A percentile compares a stretch with the other conserved stretches of the same genome.
Evolutionary conservation across 164 flowering plant species (phyloP).

Genomic region (Saururus chinensis): DNA sequence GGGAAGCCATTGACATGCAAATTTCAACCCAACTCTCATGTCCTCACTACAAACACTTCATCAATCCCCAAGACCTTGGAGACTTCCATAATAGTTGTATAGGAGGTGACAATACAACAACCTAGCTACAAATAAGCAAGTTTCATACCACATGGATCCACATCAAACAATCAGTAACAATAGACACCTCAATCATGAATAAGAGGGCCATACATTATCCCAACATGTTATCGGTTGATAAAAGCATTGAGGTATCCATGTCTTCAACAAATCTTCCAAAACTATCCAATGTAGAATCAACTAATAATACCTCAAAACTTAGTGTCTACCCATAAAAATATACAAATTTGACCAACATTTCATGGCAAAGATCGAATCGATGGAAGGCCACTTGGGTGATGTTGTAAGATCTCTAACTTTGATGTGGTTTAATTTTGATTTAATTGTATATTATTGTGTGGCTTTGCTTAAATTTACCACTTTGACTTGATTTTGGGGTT

Average conservation of each 20-base stretch:
- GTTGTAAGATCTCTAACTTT: too few relatives aligned
- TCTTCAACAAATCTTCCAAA: conserved; percentile 16
- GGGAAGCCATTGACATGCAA: too few relatives aligned
- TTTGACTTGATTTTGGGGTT: too few relatives aligned
- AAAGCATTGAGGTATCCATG: conserved; percentile 11
- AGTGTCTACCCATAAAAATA: background rate
- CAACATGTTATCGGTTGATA: conserved; percentile 31
- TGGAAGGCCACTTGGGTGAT: conserved; percentile 25
- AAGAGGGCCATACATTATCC: conserved; percentile 9
- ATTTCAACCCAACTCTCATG: too few relatives aligned
- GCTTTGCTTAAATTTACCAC: too few relatives aligned
- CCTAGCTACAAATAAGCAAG: too few relatives aligned
- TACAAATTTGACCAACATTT: background rate
- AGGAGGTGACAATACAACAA: conserved; percentile 13
- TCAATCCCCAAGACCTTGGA: background rate
- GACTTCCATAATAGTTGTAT: conserved; percentile 16
- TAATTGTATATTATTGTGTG: too few relatives aligned
- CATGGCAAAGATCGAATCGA: conserved; percentile 20
- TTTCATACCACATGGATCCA: too few relatives aligned
- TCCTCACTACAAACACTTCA: conserved; percentile 1
- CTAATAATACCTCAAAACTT: conserved; percentile 15
- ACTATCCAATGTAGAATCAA: conserved; percentile 39
- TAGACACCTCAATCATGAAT: conserved; percentile 3
- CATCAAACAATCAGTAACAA: conserved; percentile 3
- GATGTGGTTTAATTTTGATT: too few relatives aligned